These are phyloP conservation scores for Lentinus tigrinus DNA, from an alignment of 768 basidiomycete genomes.

Conservation along the genomic window DNA sequence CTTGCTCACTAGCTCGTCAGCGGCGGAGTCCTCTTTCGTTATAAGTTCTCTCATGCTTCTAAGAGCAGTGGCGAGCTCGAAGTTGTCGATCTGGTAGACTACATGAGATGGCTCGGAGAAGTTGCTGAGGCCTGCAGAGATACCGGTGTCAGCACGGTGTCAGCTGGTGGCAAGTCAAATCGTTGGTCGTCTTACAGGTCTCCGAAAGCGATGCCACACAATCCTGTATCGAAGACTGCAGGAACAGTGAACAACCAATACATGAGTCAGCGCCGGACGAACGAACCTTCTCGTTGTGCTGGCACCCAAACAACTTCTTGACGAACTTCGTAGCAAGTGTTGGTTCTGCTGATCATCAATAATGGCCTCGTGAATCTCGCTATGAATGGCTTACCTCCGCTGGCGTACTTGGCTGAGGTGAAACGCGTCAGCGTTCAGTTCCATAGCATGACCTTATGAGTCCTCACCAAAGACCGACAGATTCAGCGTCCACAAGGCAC, in stretches of 20 bases:
- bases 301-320: constrained; percentile 63
- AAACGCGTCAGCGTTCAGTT: neutral
- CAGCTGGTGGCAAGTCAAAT: neutral
- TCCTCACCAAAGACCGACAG: constrained; percentile 53
- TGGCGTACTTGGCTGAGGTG: constrained; percentile 39
- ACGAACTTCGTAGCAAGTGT: constrained; percentile 59
- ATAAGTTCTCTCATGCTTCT: constrained; percentile 39
- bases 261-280: neutral
- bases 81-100: constrained; percentile 51
- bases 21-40: constrained; percentile 22
- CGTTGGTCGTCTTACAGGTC: constrained; percentile 44
- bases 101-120: constrained; percentile 63
- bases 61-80: constrained; percentile 39
- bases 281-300: constrained; percentile 79
- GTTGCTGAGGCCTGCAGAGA: constrained; percentile 49
- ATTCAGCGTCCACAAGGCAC: constrained; percentile 79
- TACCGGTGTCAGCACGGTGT: constrained; percentile 1
- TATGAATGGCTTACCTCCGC: constrained; percentile 32
- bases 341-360: constrained; percentile 47
- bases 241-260: neutral
- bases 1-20: constrained; percentile 38
- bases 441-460: constrained; percentile 1
- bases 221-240: constrained; percentile 74
- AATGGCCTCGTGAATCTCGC: neutral
- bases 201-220: constrained; percentile 63